Percentiles rank a stretch among this genome's conserved stretches.
Conservation (phyloP, 2,329 filamentous ascomycete species). For the Stagonosporopsis vannaccii region DNA sequence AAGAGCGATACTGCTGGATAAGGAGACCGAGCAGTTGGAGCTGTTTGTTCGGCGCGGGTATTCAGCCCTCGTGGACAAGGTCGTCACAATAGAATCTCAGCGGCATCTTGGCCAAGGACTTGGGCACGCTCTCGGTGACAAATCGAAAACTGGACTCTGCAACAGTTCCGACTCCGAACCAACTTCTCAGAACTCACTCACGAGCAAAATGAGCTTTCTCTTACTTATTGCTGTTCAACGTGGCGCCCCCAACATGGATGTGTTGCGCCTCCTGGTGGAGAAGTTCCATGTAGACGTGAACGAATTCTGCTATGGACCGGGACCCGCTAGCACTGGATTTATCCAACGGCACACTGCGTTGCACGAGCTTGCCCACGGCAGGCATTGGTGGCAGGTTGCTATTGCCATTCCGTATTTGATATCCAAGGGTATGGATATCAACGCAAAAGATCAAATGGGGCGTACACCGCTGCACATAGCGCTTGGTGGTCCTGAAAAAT, state of each 20-base stretch:
- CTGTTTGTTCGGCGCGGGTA: background rate
- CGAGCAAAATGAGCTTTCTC: background rate
- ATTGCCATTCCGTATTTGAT: constrained; percentile 27
- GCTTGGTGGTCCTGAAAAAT: constrained; percentile 1
- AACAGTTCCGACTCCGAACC: background rate
- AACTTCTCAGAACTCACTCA: background rate
- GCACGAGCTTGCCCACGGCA: constrained; percentile 7
- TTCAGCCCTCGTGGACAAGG: background rate
- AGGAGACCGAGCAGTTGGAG: background rate
- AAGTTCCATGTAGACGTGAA: constrained; percentile 22
- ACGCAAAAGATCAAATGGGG: constrained; percentile 24
- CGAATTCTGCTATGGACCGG: background rate
- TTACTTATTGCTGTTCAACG: background rate
- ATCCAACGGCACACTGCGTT: background rate
- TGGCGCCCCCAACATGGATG: constrained; percentile 23
- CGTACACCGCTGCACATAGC: constrained; percentile 38
- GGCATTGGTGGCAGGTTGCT: constrained; percentile 26
- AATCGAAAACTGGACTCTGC: background rate
- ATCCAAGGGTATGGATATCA: constrained; percentile 14
- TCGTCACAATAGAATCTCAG: background rate
- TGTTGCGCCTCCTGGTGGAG: constrained; percentile 25
- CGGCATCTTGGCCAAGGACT: background rate
- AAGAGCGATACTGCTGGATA: no score
- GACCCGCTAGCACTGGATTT: background rate
- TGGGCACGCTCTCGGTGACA: background rate